Conservation (phyloP, 2,329 filamentous ascomycete species). For the Tothia fuscella region DNA sequence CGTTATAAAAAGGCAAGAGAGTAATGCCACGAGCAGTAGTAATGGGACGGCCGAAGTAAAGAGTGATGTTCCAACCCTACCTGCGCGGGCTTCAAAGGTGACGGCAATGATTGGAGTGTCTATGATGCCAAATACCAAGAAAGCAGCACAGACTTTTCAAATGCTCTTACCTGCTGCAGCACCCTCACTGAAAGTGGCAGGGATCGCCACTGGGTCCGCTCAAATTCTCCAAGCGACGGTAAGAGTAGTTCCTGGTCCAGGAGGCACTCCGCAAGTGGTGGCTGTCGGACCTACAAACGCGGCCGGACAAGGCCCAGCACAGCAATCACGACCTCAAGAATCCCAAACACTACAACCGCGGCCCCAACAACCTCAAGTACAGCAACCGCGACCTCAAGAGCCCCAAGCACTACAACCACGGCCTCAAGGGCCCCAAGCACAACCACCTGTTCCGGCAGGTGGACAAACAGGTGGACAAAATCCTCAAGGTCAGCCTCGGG, state of each 20-base stretch:
- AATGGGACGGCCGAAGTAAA: too few species aligned
- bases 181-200: too few species aligned
- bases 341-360: background rate
- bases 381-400: background rate
- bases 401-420: background rate
- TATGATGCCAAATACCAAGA: too few species aligned
- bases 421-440: background rate
- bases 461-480: background rate
- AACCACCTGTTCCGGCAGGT: background rate
- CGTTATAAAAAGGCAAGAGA: too few species aligned
- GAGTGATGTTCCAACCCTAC: too few species aligned
- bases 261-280: too few species aligned
- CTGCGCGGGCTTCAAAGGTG: too few species aligned
- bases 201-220: slow-evolving; percentile 1
- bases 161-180: too few species aligned
- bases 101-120: too few species aligned
- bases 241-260: slow-evolving; percentile 1
- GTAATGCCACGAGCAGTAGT: too few species aligned
- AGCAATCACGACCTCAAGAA: background rate
- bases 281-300: too few species aligned
- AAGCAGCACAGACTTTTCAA: too few species aligned
- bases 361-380: background rate
- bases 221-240: background rate
- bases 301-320: background rate
- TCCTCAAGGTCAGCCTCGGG: background rate